Conservation (phyloP, 495 filamentous ascomycete genomes). For the Penicillium odoratum region DNA sequence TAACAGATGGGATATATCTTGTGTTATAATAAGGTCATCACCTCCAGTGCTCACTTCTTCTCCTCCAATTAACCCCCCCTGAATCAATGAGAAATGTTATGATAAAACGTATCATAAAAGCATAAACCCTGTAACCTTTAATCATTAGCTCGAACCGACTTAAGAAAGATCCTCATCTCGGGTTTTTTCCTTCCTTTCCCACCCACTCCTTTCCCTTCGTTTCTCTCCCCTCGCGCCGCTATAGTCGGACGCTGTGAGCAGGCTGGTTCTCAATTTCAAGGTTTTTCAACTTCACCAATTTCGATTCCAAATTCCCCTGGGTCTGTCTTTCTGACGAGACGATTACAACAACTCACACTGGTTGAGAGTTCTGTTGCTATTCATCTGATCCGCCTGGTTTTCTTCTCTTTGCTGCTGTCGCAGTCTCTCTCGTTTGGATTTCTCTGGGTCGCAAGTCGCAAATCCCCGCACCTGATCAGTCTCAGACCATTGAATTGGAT, state of each 20-base stretch:
- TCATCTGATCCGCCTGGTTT: constrained; percentile 11
- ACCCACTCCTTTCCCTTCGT: constrained; percentile 21
- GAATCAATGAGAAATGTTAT: too few relatives aligned
- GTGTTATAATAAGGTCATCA: too few relatives aligned
- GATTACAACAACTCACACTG: constrained; percentile 26
- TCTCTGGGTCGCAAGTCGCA: background rate
- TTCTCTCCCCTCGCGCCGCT: constrained; percentile 33
- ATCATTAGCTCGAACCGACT: background rate
- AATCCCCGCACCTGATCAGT: background rate
- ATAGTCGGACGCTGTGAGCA: constrained; percentile 46
- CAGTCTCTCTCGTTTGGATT: background rate
- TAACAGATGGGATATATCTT: background rate
- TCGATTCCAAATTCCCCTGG: constrained; percentile 22
- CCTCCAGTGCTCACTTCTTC: background rate
- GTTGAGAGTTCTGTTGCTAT: constrained; percentile 24
- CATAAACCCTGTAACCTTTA: background rate
- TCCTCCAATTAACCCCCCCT: background rate
- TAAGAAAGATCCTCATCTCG: constrained; percentile 11
- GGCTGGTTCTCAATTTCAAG: constrained; percentile 33
- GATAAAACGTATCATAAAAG: background rate
- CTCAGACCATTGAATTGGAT: background rate
- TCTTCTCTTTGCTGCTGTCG: constrained; percentile 8
- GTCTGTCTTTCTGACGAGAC: constrained; percentile 12
- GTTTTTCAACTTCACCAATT: constrained; percentile 7
- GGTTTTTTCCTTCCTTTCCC: constrained; percentile 17